A percentile compares a stretch with the other conserved stretches of the same genome.
Conservation (phyloP, 768 basidiomycete species). For the Pulveroboletus ravenelii region DNA sequence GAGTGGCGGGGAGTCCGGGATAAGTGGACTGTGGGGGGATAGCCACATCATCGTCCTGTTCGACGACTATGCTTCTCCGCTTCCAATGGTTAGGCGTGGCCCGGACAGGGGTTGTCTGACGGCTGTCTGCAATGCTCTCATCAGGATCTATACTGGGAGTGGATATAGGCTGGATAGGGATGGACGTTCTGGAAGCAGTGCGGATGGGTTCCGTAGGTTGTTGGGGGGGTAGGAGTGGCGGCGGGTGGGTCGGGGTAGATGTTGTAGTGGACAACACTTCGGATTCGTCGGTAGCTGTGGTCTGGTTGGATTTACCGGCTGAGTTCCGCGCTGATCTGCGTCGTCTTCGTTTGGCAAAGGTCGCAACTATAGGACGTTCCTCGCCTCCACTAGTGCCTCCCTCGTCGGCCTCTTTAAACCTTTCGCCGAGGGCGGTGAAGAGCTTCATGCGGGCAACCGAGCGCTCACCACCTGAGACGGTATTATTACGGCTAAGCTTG, state of each 20-base stretch:
- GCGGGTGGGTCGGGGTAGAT: conserved; percentile 55
- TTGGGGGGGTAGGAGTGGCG: conserved; percentile 45
- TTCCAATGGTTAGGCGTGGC: conserved; percentile 38
- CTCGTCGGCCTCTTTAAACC: conserved; percentile 56
- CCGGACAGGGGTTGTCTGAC: conserved; percentile 32
- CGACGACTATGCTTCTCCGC: conserved; percentile 62
- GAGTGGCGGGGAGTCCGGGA: conserved; percentile 40
- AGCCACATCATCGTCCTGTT: conserved; percentile 63
- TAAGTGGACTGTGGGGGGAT: conserved; percentile 35
- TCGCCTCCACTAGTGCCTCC: conserved; percentile 60
- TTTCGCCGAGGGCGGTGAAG: conserved; percentile 56
- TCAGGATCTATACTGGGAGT: conserved; percentile 27
- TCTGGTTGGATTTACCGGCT: conserved; percentile 34
- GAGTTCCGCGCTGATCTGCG: conserved; percentile 47
- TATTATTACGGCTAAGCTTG: conserved; percentile 64
- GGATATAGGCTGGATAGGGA: conserved; percentile 26
- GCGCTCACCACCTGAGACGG: conserved; percentile 78
- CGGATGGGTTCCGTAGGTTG: conserved; percentile 24
- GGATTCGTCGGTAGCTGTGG: conserved; percentile 45
- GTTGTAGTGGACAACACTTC: conserved; percentile 41
- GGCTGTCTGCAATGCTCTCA: conserved; percentile 28
- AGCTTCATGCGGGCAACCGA: conserved; percentile 66
- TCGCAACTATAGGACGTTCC: conserved; percentile 39
- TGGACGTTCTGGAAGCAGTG: conserved; percentile 28
- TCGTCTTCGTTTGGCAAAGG: conserved; percentile 51